phyloP scores from a whole-genome alignment of 2,329 filamentous ascomycete genomes.

The Aschersonia sp. region DNA sequence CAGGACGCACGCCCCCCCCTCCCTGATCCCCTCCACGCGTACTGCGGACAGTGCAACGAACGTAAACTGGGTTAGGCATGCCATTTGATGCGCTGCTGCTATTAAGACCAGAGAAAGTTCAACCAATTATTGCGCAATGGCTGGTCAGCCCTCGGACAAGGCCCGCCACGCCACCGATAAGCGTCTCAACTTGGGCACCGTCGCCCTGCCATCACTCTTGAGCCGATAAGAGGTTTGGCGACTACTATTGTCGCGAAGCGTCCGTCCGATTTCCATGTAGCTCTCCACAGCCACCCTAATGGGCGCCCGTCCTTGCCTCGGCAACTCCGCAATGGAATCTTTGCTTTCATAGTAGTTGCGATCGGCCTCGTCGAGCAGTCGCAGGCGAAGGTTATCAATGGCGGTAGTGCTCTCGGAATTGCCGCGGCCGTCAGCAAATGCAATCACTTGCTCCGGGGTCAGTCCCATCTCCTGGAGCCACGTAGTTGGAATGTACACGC shows the following conservation, averaged over 20 bases:
- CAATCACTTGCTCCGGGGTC: conserved; percentile 37
- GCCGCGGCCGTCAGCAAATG: conserved; percentile 20
- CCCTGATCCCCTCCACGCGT: no score
- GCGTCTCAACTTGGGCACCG: neutral
- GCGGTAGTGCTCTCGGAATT: neutral
- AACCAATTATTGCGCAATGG: neutral
- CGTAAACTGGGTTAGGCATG: no score
- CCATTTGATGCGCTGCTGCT: no score
- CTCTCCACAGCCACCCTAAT: conserved; percentile 59
- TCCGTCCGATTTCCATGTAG: conserved; percentile 61
- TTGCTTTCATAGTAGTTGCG: conserved; percentile 39
- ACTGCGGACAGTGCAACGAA: no score
- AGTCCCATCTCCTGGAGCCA: conserved; percentile 49
- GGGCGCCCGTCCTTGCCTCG: conserved; percentile 42
- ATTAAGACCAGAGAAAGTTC: no score
- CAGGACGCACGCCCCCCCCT: no score
- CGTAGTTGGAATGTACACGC: conserved; percentile 52
- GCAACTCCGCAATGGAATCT: conserved; percentile 45
- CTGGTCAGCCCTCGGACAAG: neutral
- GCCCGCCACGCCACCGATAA: neutral
- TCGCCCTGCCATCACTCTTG: neutral
- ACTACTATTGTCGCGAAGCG: conserved; percentile 26
- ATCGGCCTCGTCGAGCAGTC: conserved; percentile 47
- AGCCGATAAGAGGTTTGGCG: neutral
- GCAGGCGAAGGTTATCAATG: conserved; percentile 33